Conservation (phyloP, 768 basidiomycete genomes). For the Kwoniella sp. region DNA sequence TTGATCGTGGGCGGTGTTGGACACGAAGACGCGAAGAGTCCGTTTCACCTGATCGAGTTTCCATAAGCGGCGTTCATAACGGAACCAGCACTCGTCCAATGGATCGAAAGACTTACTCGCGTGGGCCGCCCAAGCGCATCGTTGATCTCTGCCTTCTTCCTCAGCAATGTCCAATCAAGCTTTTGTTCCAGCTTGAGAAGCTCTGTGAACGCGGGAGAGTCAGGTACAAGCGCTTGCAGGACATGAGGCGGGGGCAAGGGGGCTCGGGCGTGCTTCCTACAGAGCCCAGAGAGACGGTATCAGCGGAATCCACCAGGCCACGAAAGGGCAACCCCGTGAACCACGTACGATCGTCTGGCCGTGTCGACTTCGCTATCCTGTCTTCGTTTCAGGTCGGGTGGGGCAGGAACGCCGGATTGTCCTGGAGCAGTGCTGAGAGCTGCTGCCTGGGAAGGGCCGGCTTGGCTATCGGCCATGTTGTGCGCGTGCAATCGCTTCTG, state of each 20-base stretch:
- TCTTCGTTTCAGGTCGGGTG: slow-evolving; percentile 22
- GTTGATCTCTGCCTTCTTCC: slow-evolving; percentile 85
- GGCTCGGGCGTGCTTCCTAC: slow-evolving; percentile 24
- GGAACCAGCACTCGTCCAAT: not conserved
- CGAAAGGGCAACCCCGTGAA: not conserved
- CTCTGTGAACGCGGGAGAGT: slow-evolving; percentile 81
- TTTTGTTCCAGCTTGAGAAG: slow-evolving; percentile 82
- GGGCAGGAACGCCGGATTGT: slow-evolving; percentile 1
- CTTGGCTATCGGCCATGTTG: too few species aligned
- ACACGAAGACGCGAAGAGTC: slow-evolving; percentile 77
- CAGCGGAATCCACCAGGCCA: not conserved
- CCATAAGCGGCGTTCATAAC: not conserved
- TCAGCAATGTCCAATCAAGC: slow-evolving; percentile 89
- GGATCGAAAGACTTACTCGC: slow-evolving; percentile 55
- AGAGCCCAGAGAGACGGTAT: too few species aligned
- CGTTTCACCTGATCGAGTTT: slow-evolving; percentile 62
- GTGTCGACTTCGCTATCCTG: slow-evolving; percentile 28
- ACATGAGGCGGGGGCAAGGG: slow-evolving; percentile 52
- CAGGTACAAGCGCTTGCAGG: slow-evolving; percentile 71
- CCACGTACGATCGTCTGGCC: slow-evolving; percentile 21
- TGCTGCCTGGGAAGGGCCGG: slow-evolving; percentile 13
- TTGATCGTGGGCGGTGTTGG: slow-evolving; percentile 80
- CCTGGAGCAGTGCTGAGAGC: not conserved
- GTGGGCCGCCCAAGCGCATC: slow-evolving; percentile 74
- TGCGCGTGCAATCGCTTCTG: too few species aligned